A percentile compares a stretch with the other conserved stretches of the same genome.
phyloP scores from a whole-genome alignment of 148 eudicot genomes.

The Rhododendron kiyosumense region DNA sequence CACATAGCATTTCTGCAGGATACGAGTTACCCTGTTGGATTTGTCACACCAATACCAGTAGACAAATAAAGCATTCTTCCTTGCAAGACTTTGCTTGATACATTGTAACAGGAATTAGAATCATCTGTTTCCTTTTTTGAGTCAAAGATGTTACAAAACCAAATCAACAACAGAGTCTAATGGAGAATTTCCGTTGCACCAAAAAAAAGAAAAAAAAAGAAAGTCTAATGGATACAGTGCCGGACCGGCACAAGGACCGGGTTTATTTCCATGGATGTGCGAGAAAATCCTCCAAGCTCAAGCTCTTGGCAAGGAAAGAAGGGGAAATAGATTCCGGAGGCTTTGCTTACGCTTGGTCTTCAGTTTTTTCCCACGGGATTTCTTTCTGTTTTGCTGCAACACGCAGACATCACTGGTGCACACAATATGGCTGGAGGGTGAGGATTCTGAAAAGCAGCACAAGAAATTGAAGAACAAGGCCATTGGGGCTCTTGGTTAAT shows the following conservation, averaged over 20 bases:
- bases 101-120: not conserved
- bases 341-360: not conserved
- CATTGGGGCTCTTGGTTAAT: not conserved
- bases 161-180: not conserved
- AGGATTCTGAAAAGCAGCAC: not conserved
- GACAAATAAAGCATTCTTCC: not conserved
- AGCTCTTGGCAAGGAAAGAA: not conserved
- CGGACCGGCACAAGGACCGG: not conserved
- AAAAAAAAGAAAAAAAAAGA: not conserved
- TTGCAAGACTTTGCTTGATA: not conserved
- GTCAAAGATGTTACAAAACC: not conserved
- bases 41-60: not conserved
- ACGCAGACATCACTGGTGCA: slow-evolving; percentile 1
- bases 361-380: not conserved
- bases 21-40: not conserved
- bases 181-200: not conserved
- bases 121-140: not conserved
- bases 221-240: not conserved
- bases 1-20: not conserved
- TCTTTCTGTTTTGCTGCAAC: not conserved
- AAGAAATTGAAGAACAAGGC: not conserved
- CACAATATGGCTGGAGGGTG: not conserved
- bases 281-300: not conserved
- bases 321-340: not conserved
- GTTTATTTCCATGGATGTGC: not conserved